A percentile compares a stretch with the other conserved stretches of the same genome.
These are phyloP conservation scores for Komagataella phaffii DNA, from an alignment of 805 yeast genomes.

Conservation along the genomic window DNA sequence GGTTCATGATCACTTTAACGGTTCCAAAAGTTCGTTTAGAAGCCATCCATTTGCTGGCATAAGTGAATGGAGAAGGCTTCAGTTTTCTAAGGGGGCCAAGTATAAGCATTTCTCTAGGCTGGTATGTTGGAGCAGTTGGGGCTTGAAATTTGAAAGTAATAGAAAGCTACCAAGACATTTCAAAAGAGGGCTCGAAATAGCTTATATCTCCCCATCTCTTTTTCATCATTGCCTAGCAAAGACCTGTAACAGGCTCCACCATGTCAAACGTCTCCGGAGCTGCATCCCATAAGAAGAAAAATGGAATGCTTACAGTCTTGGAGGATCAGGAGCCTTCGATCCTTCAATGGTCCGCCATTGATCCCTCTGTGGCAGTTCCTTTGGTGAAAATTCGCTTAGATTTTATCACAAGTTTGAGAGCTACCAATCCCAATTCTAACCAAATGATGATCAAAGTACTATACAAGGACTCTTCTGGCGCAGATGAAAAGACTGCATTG, in stretches of 20 bases:
- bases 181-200: not conserved
- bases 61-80: not conserved
- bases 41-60: not conserved
- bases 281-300: conserved; percentile 37
- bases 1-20: not conserved
- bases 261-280: conserved; percentile 23
- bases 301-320: conserved; percentile 40
- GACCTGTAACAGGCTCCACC: not conserved
- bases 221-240: not conserved
- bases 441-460: conserved; percentile 54
- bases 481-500: conserved; percentile 20
- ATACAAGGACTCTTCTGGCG: conserved; percentile 23
- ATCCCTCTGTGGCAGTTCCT: conserved; percentile 23
- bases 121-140: not conserved
- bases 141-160: not conserved
- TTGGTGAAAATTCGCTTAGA: conserved; percentile 26
- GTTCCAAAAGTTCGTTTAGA: not conserved
- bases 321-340: conserved; percentile 46
- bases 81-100: not conserved
- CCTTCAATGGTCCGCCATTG: conserved; percentile 46
- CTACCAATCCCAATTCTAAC: conserved; percentile 53
- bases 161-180: not conserved
- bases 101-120: not conserved
- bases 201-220: not conserved
- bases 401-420: conserved; percentile 40